Percentiles rank a stretch among this genome's conserved stretches.
Evolutionary conservation across 2,329 filamentous ascomycete species (phyloP).

Genomic region (Penicillium frequentans): DNA sequence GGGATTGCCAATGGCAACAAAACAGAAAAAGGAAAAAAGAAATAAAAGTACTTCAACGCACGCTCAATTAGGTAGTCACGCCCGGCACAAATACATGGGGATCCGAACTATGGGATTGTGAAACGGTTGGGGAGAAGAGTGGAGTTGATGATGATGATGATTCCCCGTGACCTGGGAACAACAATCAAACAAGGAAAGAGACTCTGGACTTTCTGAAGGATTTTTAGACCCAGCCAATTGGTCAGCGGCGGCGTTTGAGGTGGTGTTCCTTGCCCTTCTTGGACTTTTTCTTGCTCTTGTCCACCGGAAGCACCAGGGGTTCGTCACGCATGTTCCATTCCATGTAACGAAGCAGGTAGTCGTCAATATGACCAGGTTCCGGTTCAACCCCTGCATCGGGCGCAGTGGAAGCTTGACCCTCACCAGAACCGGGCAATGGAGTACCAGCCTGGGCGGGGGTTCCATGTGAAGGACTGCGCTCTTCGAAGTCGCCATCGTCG

Average conservation of each 20-base stretch:
- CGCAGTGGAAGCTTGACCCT: conserved; percentile 17
- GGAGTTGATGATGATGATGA: background rate
- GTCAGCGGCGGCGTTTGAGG: conserved; percentile 38
- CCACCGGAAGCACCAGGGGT: conserved; percentile 48
- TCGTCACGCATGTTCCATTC: conserved; percentile 55
- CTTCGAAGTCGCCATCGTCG: conserved; percentile 81
- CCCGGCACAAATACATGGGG: conserved; percentile 6
- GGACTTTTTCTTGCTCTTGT: conserved; percentile 50
- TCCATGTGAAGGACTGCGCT: conserved; percentile 50
- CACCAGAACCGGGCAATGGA: conserved; percentile 39
- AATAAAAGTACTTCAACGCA: background rate
- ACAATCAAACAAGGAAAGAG: background rate
- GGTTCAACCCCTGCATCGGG: conserved; percentile 34
- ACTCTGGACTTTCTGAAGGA: background rate
- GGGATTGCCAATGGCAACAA: background rate
- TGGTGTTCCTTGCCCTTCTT: conserved; percentile 50
- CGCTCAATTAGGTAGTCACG: conserved; percentile 7
- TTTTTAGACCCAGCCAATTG: background rate
- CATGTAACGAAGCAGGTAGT: conserved; percentile 73
- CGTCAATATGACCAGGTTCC: conserved; percentile 65
- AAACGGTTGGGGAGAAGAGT: conserved; percentile 8
- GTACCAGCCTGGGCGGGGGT: conserved; percentile 38
- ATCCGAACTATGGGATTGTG: background rate
- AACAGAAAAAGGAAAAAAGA: background rate
- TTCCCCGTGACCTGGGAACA: background rate